Evolutionary conservation across 257 asterid species (phyloP), one percentile per base, ranked within the genome.

Genomic region (Fraxinus anomala): DNA sequence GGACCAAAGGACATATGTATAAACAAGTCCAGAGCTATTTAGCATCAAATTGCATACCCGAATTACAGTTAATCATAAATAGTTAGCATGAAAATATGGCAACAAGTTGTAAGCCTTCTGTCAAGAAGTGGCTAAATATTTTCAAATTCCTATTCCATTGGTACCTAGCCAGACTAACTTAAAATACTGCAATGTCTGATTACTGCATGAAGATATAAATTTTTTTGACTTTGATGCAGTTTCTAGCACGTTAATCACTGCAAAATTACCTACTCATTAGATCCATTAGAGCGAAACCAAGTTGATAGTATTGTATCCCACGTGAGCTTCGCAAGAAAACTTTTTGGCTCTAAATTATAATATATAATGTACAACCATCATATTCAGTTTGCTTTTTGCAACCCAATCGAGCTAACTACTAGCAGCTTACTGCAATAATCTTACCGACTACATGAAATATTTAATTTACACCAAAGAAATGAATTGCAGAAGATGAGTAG

Each of bases 401-500:
- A n/a, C 28, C 59, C 80, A 69, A 78, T 31, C 47, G 39, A 76
- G 63, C 19, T 76, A 63, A 63, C 69, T 36, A 30, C 28, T 39
- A 26, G 61, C 59, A 61, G 42, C 59, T 63, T 61, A 9, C 21
- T 28, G 42, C 30, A 39, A 56, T 74, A 28, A 24, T 19, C n/a
- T 34, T 34, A 30, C 12, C 23, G 5, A 21, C n/a, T 34, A 5
- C 5, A 75, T n/a, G 61, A 47, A 75, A 37, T 24, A 23, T 59
- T 21, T 28, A 33, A 61, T 37, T 36, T 21, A 59, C 26, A 19
- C 9, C 10, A 5, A 61, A 75, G 37, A 33, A 26, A 59, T 54
- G 59, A 9, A 30, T 33, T 47, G 40, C 51, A 21, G 14, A 26
- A 4, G 12, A 56, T 56, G 11, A 56, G 66, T n/a, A 56, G 66